Evolutionary conservation across 352 stramenopile genomes (phyloP).

Genomic region (Pythium biforme): DNA sequence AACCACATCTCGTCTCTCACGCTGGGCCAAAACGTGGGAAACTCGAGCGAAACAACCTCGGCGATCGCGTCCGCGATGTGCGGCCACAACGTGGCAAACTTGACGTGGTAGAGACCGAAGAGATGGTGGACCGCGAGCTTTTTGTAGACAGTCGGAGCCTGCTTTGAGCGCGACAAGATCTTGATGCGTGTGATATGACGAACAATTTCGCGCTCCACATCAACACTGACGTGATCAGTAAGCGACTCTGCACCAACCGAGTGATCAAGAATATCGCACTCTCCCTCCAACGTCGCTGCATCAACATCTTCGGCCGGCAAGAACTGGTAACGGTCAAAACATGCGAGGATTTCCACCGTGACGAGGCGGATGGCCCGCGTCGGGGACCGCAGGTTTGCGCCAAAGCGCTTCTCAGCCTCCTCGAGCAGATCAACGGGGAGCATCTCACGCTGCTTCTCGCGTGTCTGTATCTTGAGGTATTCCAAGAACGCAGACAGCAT

Average conservation of each 20-base stretch:
- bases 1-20: slow-evolving; percentile 53
- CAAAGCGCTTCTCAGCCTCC: slow-evolving; percentile 38
- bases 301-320: slow-evolving; percentile 32
- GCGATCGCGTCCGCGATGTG: slow-evolving; percentile 77
- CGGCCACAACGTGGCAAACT: slow-evolving; percentile 85
- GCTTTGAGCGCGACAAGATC: slow-evolving; percentile 61
- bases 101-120: slow-evolving; percentile 85
- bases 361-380: slow-evolving; percentile 66
- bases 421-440: slow-evolving; percentile 40
- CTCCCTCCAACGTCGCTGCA: slow-evolving; percentile 41
- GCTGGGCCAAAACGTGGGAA: slow-evolving; percentile 63
- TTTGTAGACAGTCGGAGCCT: slow-evolving; percentile 82
- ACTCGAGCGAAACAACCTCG: slow-evolving; percentile 47
- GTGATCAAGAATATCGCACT: slow-evolving; percentile 69
- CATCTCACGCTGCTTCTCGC: slow-evolving; percentile 41
- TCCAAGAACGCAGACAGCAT: slow-evolving; percentile 62
- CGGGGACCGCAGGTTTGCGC: slow-evolving; percentile 64
- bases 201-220: slow-evolving; percentile 82
- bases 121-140: slow-evolving; percentile 70
- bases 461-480: slow-evolving; percentile 61
- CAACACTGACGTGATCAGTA: slow-evolving; percentile 52
- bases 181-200: slow-evolving; percentile 78
- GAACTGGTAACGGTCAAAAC: slow-evolving; percentile 52
- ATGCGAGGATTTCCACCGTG: slow-evolving; percentile 61
- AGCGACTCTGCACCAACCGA: slow-evolving; percentile 64